Evolutionary conservation across 495 filamentous ascomycete species (phyloP).

Genomic region (Jackrogersella minutella): DNA sequence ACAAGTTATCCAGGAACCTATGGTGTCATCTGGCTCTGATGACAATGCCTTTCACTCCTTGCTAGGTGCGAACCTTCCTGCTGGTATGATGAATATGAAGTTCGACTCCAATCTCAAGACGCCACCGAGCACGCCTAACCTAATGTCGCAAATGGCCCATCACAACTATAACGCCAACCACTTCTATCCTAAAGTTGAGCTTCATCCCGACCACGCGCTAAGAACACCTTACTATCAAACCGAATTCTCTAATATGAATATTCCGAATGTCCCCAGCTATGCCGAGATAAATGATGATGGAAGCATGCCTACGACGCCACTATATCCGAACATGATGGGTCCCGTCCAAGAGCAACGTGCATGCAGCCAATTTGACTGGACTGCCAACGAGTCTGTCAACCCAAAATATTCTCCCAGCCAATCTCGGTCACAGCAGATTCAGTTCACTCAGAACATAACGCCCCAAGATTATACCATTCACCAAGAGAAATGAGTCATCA

Average conservation of each 20-base stretch:
- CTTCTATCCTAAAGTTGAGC: slow-evolving; percentile 44
- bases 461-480: slow-evolving; percentile 53
- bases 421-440: slow-evolving; percentile 53
- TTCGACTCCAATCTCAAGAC: slow-evolving; percentile 51
- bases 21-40: slow-evolving; percentile 48
- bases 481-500: slow-evolving; percentile 17
- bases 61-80: slow-evolving; percentile 43
- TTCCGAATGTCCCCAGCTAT: slow-evolving; percentile 52
- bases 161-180: slow-evolving; percentile 41
- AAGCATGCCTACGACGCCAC: slow-evolving; percentile 54
- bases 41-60: slow-evolving; percentile 41
- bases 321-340: slow-evolving; percentile 50
- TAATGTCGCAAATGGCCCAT: slow-evolving; percentile 46
- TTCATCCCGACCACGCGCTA: slow-evolving; percentile 51
- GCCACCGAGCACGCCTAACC: slow-evolving; percentile 56
- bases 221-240: slow-evolving; percentile 55
- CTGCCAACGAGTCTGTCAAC: slow-evolving; percentile 51
- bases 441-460: slow-evolving; percentile 60
- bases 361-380: slow-evolving; percentile 54
- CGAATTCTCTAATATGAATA: slow-evolving; percentile 53
- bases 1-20: slow-evolving; percentile 45
- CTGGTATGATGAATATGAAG: slow-evolving; percentile 43
- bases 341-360: slow-evolving; percentile 44
- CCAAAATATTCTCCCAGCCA: slow-evolving; percentile 52
- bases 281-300: slow-evolving; percentile 43